These are phyloP conservation scores for Triangularia verruculosa DNA, from an alignment of 2,329 filamentous ascomycete genomes.

Conservation along the genomic window DNA sequence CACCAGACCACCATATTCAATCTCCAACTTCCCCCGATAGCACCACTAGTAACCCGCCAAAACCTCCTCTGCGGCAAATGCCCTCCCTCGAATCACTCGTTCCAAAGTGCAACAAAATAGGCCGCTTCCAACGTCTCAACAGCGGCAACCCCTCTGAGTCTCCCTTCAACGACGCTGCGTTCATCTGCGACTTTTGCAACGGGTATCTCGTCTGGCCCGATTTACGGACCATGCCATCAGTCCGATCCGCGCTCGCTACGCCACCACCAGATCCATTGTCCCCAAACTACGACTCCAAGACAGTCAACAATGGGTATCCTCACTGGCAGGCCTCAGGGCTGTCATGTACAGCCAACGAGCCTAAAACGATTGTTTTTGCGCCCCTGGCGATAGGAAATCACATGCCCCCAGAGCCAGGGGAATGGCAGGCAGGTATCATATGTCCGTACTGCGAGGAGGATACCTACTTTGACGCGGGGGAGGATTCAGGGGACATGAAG, in stretches of 20 bases:
- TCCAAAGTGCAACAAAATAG: conserved; percentile 48
- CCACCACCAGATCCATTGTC: conserved; percentile 13
- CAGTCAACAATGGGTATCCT: conserved; percentile 29
- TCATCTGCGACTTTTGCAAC: conserved; percentile 61
- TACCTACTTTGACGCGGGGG: conserved; percentile 45
- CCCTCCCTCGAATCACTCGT: neutral
- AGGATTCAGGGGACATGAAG: conserved; percentile 51
- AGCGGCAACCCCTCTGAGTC: conserved; percentile 30
- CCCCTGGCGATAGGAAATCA: conserved; percentile 59
- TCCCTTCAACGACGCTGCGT: conserved; percentile 46
- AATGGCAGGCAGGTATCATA: conserved; percentile 50
- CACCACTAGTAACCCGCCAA: neutral
- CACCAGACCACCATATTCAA: neutral
- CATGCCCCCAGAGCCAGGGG: conserved; percentile 46
- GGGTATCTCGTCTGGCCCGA: conserved; percentile 59
- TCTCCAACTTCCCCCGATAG: neutral
- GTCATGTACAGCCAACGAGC: conserved; percentile 38
- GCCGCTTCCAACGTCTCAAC: conserved; percentile 55
- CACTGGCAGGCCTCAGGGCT: conserved; percentile 54
- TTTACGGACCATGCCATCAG: conserved; percentile 50
- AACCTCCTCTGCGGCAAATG: neutral
- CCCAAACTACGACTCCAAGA: neutral
- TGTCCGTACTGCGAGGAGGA: conserved; percentile 59
- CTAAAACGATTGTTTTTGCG: conserved; percentile 54
- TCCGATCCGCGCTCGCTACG: conserved; percentile 36